Evolutionary conservation across 2,329 filamentous ascomycete species (phyloP), one percentile per base, ranked within the genome.

Genomic region (Colletotrichum tamarilloi): DNA sequence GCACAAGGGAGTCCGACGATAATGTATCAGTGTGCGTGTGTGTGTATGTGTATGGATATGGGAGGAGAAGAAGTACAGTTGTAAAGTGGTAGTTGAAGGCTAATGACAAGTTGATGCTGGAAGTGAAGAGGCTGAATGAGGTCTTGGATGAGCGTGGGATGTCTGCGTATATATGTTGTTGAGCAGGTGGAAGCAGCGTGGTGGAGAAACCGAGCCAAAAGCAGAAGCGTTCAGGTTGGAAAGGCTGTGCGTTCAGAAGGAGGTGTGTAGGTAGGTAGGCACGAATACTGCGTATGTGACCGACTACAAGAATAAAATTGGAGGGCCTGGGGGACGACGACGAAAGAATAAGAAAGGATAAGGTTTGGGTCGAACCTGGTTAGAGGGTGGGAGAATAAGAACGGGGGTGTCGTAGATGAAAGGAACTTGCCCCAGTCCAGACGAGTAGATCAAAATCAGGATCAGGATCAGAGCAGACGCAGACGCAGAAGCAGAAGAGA

Each of bases 141-240:
- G 66, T 60, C 59, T 69, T 59, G 66, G 66, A 55, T 28, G 22
- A 38, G 53, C 53, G 66, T 69, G 70, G 70, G 66, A 64, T 60
- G 55, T 49, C 53, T 24, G 70, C 53, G 66, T 69, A 65, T 73
- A 73, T 73, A 73, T 68, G 69, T 63, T 42, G 28, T 73, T 68
- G 70, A 65, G 70, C 66, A 60, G 66, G 59, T 73, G 70, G 66
- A 69, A 73, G 66, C 66, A 35, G 65, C 70, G 70, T 73, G 70
- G 70, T 35, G 35, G 66, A 69, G 66, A 73, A 67, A 73, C 70
- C 64, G 64, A 24, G 24, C 60, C 52, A 56, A 42, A 64, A 64
- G 62, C 62, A 57, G 49, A 67, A 49, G 64, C 26, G 24, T 49
- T 35, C 46, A 38, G 30, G 63, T 56, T 56, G 35, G 38, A 72